Base-by-base conservation (phyloP, 2,329 filamentous ascomycete species). In the Monilinia fructicola region DNA sequence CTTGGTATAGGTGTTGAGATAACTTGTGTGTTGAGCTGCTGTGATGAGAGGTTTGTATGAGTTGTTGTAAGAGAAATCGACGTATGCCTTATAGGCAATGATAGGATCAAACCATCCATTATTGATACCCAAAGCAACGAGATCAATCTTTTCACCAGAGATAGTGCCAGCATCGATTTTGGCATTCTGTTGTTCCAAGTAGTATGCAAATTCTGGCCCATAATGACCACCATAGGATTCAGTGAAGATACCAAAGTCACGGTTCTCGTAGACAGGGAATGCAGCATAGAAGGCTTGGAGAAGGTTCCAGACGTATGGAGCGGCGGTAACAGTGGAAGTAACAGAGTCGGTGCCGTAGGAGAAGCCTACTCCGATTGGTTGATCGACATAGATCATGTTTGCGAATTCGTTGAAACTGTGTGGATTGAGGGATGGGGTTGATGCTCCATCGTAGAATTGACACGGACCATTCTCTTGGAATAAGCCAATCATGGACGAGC, bases 181-280 rank as follows among this genome's bases (percentile, higher is more conserved):
- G 18, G 80, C 78, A 69, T 88, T 88, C 72, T 87, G 83, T n/a
- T 81, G 75, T 67, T 85, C 77, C 71, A 88, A 84, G 71, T 84
- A 84, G 12, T 79, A 76, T 21, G 81, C 80, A 68, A 86, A 86
- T 31, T 81, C 82, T 48, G 85, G 85, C 1, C 83, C 84, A 70
- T 85, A 87, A 66, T 84, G 81, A n/a, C 85, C 84, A 35, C 85
- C 85, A 68, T 87, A 87, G 6, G 73, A 74, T 53, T 83, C 79
- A 6, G 83, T 81, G 63, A 82, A 85, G 64, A 87, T 78, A 4
- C 82, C 81, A 67, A 86, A 82, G 68, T 85, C 79, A n/a, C 81
- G 80, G 67, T 87, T 83, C 73, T 84, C 81, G 73, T 90, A 89
- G 40, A 82, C 80, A 0, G 86, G 87, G 67, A 90, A 90, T 40